Evolutionary conservation across 768 basidiomycete species (phyloP).

Genomic region (Phanerochaete sordida): DNA sequence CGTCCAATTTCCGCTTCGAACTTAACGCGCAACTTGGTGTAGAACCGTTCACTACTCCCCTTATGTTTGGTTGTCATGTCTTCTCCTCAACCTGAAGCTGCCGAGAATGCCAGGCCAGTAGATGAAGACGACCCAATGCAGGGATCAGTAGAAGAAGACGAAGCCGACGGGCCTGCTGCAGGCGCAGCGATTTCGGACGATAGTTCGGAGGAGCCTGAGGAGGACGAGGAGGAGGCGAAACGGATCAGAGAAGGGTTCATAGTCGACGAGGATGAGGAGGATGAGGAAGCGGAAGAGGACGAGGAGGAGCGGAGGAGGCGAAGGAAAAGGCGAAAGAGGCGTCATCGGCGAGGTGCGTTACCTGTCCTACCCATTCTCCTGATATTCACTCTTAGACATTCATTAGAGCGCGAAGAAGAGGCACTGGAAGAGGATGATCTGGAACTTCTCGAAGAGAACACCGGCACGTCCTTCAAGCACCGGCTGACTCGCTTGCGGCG

Average conservation of each 20-base stretch:
- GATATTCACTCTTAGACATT: constrained; percentile 14
- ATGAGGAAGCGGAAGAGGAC: constrained; percentile 66
- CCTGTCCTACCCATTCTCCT: constrained; percentile 10
- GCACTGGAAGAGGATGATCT: constrained; percentile 82
- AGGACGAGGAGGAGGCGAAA: constrained; percentile 84
- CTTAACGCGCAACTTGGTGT: constrained; percentile 7
- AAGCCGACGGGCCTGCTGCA: constrained; percentile 54
- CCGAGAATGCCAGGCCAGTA: constrained; percentile 20
- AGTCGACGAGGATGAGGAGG: constrained; percentile 86
- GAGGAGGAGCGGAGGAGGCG: constrained; percentile 52
- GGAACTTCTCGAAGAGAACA: constrained; percentile 81
- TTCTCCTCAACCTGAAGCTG: constrained; percentile 41
- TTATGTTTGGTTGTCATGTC: constrained; percentile 22
- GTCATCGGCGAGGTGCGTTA: constrained; percentile 53
- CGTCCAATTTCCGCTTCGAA: constrained; percentile 12
- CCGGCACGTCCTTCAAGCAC: constrained; percentile 73
- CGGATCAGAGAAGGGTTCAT: constrained; percentile 87
- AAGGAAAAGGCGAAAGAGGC: constrained; percentile 64
- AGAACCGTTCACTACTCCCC: constrained; percentile 7
- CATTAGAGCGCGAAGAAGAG: constrained; percentile 49
- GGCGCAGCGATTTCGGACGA: constrained; percentile 65
- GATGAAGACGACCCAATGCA: constrained; percentile 63
- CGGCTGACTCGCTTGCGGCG: constrained; percentile 75
- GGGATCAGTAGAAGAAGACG: constrained; percentile 37
- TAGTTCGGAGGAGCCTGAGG: constrained; percentile 87